Conservation (phyloP, 495 filamentous ascomycete species). For the Neurospora tetraspora region DNA sequence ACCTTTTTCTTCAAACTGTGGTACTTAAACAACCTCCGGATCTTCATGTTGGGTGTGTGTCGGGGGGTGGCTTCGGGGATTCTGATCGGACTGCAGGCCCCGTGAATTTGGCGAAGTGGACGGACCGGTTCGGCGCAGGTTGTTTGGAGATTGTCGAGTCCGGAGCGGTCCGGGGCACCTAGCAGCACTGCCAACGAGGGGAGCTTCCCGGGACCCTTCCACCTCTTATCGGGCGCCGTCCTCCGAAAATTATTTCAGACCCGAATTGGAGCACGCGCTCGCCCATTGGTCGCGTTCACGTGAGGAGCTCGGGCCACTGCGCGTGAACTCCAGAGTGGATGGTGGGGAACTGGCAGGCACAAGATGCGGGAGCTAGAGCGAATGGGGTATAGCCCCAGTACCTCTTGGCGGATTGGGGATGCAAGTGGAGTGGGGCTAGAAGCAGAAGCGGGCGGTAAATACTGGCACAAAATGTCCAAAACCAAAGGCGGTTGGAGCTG, state of each 20-base stretch:
- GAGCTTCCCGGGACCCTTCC: background rate
- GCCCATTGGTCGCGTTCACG: conserved; percentile 10
- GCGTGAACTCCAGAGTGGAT: background rate
- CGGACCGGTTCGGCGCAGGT: background rate
- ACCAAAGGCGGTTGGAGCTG: background rate
- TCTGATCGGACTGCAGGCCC: conserved; percentile 8
- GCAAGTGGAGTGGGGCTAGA: background rate
- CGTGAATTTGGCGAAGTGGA: background rate
- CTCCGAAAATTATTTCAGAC: conserved; percentile 16
- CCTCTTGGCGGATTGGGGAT: background rate
- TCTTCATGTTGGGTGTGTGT: conserved; percentile 36
- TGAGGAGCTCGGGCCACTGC: conserved; percentile 6
- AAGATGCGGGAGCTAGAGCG: background rate
- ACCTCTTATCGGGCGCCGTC: conserved; percentile 3
- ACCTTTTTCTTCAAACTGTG: conserved; percentile 55
- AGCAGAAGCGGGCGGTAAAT: conserved; percentile 5
- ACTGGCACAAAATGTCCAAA: conserved; percentile 2
- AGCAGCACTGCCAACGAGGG: background rate
- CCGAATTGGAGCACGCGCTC: conserved; percentile 3
- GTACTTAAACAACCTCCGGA: conserved; percentile 41
- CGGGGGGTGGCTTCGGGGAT: background rate
- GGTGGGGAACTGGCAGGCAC: conserved; percentile 1
- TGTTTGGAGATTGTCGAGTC: background rate
- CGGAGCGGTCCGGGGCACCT: background rate
- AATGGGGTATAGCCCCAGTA: background rate